Evolutionary conservation across 108 stramenopile species (phyloP).

Genomic region (Skeletonema grethae): DNA sequence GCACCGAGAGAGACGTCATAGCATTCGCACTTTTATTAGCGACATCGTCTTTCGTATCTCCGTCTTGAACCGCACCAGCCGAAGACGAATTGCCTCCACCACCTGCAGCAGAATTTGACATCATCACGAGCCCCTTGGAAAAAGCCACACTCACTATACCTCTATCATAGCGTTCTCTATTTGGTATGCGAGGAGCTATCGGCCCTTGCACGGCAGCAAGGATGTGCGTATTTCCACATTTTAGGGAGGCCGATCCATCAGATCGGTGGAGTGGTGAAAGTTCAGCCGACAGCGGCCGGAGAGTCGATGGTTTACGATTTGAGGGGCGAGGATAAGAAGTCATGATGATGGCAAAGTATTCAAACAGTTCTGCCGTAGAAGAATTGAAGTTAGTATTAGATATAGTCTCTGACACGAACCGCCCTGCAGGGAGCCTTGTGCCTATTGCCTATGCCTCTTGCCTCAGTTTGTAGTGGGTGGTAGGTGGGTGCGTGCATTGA

Average conservation of each 20-base stretch:
- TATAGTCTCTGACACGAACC: too few species aligned
- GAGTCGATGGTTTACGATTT: constrained; percentile 34
- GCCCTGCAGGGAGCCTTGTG: too few species aligned
- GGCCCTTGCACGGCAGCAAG: constrained; percentile 90
- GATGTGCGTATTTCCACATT: constrained; percentile 83
- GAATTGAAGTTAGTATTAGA: too few species aligned
- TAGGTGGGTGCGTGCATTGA: too few species aligned
- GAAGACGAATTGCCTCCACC: constrained; percentile 8
- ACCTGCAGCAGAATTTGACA: constrained; percentile 6
- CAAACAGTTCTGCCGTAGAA: background rate
- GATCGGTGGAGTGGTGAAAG: constrained; percentile 77
- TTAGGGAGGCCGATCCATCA: constrained; percentile 87
- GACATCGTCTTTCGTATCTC: constrained; percentile 1
- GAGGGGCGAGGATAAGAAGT: background rate
- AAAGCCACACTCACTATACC: constrained; percentile 73
- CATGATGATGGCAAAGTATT: background rate
- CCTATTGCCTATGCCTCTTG: too few species aligned
- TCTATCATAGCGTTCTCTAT: constrained; percentile 54
- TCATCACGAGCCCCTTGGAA: constrained; percentile 49
- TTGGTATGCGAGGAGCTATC: constrained; percentile 67
- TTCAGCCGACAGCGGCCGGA: constrained; percentile 88
- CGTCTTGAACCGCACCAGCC: constrained; percentile 2
- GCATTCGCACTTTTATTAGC: constrained; percentile 1
- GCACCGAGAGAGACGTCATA: constrained; percentile 23
- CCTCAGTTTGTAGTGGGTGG: too few species aligned